phyloP scores from a whole-genome alignment of 495 filamentous ascomycete genomes.

The Collariella sp. region DNA sequence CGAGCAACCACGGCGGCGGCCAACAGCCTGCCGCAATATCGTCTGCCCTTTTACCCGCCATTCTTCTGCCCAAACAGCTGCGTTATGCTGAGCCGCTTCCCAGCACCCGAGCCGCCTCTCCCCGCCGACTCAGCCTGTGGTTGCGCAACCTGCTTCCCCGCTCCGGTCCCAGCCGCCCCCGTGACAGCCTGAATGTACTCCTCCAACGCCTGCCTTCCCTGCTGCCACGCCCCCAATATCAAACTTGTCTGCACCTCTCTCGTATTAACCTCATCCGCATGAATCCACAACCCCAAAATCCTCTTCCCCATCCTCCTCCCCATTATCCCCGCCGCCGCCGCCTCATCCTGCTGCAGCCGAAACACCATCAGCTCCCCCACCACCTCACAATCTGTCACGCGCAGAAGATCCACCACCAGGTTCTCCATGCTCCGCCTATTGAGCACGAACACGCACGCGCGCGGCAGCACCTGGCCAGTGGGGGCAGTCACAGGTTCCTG shows the following conservation, averaged over 20 bases:
- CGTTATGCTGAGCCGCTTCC: conserved; percentile 24
- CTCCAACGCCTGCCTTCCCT: conserved; percentile 21
- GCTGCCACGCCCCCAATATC: conserved; percentile 34
- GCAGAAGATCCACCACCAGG: conserved; percentile 32
- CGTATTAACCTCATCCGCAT: conserved; percentile 37
- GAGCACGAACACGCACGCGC: conserved; percentile 37
- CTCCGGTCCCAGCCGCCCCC: conserved; percentile 3
- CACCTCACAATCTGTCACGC: conserved; percentile 36
- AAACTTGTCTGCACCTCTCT: conserved; percentile 28
- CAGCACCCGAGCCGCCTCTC: conserved; percentile 3
- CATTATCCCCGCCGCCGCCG: conserved; percentile 18
- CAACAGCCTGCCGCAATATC: not conserved
- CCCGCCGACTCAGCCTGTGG: not conserved
- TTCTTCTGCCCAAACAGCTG: conserved; percentile 29
- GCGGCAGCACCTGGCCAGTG: conserved; percentile 19
- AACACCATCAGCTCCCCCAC: conserved; percentile 36
- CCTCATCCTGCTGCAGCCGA: conserved; percentile 30
- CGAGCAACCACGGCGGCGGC: too few relatives aligned
- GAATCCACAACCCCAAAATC: conserved; percentile 40
- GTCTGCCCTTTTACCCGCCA: not conserved
- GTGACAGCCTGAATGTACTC: conserved; percentile 7
- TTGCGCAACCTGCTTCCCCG: conserved; percentile 2
- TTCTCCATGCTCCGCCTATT: conserved; percentile 41
- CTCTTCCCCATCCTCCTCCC: conserved; percentile 26
- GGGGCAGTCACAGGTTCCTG: conserved; percentile 34